Conservation (phyloP, 2,329 filamentous ascomycete genomes). For the Trichoderma aggressivum region DNA sequence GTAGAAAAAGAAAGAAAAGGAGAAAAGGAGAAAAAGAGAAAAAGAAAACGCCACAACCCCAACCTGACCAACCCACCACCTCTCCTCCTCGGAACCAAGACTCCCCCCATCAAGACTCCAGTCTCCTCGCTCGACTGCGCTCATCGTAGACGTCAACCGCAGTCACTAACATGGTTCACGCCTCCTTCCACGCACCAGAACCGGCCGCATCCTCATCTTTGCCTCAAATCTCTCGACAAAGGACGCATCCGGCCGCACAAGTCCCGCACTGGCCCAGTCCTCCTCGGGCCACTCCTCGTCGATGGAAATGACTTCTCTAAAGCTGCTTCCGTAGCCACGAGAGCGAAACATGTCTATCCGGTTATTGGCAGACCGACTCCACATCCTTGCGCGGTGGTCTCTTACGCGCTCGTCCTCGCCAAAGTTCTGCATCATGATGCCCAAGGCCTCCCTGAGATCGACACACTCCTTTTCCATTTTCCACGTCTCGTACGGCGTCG, state of each 20-base stretch:
- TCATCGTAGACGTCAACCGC: neutral
- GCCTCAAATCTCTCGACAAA: neutral
- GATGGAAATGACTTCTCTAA: conserved; percentile 3
- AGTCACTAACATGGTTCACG: neutral
- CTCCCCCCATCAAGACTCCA: neutral
- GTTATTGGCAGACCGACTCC: neutral
- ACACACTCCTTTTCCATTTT: neutral
- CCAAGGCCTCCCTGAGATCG: neutral
- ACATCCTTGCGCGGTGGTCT: rapidly evolving
- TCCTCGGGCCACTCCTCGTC: conserved; percentile 5
- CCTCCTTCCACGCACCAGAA: neutral
- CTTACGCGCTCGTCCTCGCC: neutral
- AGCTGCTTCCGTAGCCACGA: neutral
- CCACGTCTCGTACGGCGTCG: neutral
- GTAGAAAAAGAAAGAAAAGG: neutral
- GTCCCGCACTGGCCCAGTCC: neutral
- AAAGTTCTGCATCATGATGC: neutral
- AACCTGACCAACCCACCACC: neutral
- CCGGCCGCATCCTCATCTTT: neutral
- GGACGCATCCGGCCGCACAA: neutral
- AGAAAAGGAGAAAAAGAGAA: neutral
- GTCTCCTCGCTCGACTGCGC: neutral
- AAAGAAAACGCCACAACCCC: neutral
- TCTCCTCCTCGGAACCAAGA: neutral
- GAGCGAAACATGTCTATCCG: neutral